These are phyloP conservation scores for Phaeomoniella chlamydospora DNA, from an alignment of 2,329 filamentous ascomycete genomes.

Conservation along the genomic window DNA sequence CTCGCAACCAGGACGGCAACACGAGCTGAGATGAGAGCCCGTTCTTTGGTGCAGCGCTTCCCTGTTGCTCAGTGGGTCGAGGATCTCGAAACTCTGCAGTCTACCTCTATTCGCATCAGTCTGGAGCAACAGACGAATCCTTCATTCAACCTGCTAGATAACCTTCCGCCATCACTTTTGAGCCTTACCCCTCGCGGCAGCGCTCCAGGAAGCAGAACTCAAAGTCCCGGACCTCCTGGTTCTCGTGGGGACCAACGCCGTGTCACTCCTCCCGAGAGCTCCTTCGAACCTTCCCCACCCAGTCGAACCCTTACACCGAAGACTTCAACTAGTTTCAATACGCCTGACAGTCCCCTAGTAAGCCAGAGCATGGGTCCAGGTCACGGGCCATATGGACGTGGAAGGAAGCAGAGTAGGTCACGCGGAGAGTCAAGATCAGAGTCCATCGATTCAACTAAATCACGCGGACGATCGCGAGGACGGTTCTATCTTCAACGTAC, in stretches of 20 bases:
- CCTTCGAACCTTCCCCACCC: background rate
- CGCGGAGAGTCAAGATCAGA: background rate
- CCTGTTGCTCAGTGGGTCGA: conserved; percentile 44
- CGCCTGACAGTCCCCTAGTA: background rate
- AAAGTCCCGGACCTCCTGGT: background rate
- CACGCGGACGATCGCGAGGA: background rate
- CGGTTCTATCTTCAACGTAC: background rate
- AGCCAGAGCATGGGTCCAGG: background rate
- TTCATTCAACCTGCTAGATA: background rate
- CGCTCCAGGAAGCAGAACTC: background rate
- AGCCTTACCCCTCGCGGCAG: background rate
- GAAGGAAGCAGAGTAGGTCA: background rate
- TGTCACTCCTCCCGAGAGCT: background rate
- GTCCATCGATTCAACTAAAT: background rate
- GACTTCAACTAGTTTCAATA: background rate
- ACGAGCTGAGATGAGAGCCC: conserved; percentile 38
- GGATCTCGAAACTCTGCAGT: conserved; percentile 38
- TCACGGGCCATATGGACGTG: background rate
- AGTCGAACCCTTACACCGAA: background rate
- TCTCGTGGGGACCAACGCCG: background rate
- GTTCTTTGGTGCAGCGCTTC: conserved; percentile 41
- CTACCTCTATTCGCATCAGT: conserved; percentile 34
- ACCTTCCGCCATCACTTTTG: background rate
- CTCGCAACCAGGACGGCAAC: conserved; percentile 33
- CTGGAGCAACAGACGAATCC: conserved; percentile 16